Percentiles rank a stretch among this genome's conserved stretches.
Evolutionary conservation across 1,284 basidiomycete species (phyloP).

Genomic region (Fomitiporia mediterranea): DNA sequence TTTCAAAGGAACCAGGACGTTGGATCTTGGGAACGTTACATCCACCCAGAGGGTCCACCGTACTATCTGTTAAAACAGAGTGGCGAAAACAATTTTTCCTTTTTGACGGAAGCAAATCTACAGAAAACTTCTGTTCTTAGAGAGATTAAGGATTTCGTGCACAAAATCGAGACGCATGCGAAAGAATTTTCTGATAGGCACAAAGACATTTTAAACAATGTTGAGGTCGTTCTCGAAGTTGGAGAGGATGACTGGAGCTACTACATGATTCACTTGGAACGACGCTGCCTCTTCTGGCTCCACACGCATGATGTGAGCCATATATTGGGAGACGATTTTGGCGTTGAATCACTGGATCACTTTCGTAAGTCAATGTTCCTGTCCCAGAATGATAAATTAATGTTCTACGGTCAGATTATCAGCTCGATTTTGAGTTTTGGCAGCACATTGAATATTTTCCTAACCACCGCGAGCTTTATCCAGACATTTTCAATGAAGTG

Average conservation of each 20-base stretch:
- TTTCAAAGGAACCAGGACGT: background rate
- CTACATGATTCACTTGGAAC: conserved; percentile 9
- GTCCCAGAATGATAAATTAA: no score
- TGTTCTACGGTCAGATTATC: background rate
- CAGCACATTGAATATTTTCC: conserved; percentile 50
- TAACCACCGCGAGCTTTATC: conserved; percentile 32
- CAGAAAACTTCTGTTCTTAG: background rate
- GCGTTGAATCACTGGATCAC: background rate
- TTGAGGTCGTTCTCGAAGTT: conserved; percentile 11
- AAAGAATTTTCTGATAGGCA: background rate
- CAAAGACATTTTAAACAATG: background rate
- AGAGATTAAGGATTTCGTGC: background rate
- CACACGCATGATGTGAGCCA: background rate
- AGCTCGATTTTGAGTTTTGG: conserved; percentile 30
- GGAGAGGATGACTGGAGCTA: conserved; percentile 8
- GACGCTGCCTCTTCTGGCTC: conserved; percentile 10
- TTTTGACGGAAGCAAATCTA: conserved; percentile 11
- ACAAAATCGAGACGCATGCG: background rate
- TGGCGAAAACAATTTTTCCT: background rate
- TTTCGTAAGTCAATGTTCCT: conserved; percentile 1
- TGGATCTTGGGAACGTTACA: background rate
- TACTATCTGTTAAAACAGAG: background rate
- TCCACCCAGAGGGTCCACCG: conserved; percentile 8
- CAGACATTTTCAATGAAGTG: conserved; percentile 39
- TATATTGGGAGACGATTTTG: background rate